phyloP scores from a whole-genome alignment of 306 rosid genomes.

The Cyclanthera cordifolia region DNA sequence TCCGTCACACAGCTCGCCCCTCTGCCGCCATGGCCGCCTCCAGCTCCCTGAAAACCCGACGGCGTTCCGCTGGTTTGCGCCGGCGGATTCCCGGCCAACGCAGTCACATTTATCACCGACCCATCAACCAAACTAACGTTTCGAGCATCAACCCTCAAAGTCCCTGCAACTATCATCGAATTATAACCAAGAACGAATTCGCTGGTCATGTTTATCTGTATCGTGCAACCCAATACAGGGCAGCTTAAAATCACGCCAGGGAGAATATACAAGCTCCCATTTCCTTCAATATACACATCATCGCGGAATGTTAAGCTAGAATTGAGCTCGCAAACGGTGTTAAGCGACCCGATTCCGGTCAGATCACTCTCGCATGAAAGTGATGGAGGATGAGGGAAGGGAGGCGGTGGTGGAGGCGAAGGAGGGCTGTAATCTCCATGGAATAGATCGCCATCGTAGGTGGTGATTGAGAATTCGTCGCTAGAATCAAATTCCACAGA shows the following conservation, averaged over 20 bases:
- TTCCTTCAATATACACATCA: slow-evolving; percentile 69
- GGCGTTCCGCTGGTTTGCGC: slow-evolving; percentile 82
- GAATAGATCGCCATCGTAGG: slow-evolving; percentile 30
- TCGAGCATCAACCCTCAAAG: slow-evolving; percentile 25
- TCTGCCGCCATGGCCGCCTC: slow-evolving; percentile 93
- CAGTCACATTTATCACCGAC: slow-evolving; percentile 45
- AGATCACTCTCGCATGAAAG: slow-evolving; percentile 54
- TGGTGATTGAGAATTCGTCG: slow-evolving; percentile 41
- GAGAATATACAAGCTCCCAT: slow-evolving; percentile 53
- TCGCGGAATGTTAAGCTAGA: slow-evolving; percentile 22
- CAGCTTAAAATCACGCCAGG: slow-evolving; percentile 60
- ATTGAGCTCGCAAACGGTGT: slow-evolving; percentile 53
- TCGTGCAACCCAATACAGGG: slow-evolving; percentile 47
- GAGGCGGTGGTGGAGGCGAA: slow-evolving; percentile 73
- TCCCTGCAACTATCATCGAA: slow-evolving; percentile 30
- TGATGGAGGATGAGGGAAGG: slow-evolving; percentile 73
- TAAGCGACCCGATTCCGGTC: slow-evolving; percentile 53
- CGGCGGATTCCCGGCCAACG: slow-evolving; percentile 71
- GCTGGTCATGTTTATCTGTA: slow-evolving; percentile 47
- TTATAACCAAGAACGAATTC: slow-evolving; percentile 43
- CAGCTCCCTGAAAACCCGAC: slow-evolving; percentile 70
- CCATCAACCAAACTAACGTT: slow-evolving; percentile 28
- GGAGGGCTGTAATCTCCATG: slow-evolving; percentile 76
- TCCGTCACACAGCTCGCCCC: slow-evolving; percentile 85
- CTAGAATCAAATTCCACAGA: slow-evolving; percentile 10